phyloP scores from a whole-genome alignment of 202 grass and related monocot species.

The Setaria viridis region DNA sequence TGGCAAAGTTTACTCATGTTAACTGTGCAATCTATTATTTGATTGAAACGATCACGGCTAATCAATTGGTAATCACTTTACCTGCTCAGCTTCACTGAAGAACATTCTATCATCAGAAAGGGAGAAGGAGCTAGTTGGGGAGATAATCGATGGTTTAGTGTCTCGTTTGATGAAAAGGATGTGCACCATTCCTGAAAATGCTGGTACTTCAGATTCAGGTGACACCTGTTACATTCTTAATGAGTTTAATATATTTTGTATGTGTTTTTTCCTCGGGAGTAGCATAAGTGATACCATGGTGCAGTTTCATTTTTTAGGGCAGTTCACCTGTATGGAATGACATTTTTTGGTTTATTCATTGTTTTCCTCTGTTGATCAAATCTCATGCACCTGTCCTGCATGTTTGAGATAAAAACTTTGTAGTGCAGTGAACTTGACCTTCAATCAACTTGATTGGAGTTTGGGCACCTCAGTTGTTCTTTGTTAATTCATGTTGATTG shows the following conservation, averaged over 20 bases:
- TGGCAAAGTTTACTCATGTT: neutral
- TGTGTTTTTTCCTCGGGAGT: constrained; percentile 21
- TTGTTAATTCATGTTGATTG: too few relatives aligned
- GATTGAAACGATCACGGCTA: neutral
- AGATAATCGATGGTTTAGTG: constrained; percentile 78
- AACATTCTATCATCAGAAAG: constrained; percentile 69
- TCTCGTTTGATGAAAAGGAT: constrained; percentile 87
- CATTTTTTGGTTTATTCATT: neutral
- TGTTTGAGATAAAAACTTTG: neutral
- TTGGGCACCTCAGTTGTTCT: neutral
- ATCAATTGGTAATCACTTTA: constrained; percentile 30
- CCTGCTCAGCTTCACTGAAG: constrained; percentile 73
- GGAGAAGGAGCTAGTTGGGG: constrained; percentile 70
- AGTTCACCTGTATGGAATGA: neutral
- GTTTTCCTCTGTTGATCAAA: neutral
- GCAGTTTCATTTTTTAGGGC: neutral
- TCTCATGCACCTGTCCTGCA: neutral
- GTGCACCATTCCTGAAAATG: constrained; percentile 61
- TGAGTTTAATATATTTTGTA: constrained; percentile 9
- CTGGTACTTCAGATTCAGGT: constrained; percentile 56
- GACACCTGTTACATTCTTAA: constrained; percentile 29
- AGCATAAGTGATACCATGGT: constrained; percentile 19
- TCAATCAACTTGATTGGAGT: neutral
- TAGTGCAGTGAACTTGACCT: neutral
- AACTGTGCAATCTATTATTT: neutral